Evolutionary conservation across 2,329 filamentous ascomycete genomes (phyloP), one percentile per base, ranked within the genome.

Genomic region (Sporothrix phasma): DNA sequence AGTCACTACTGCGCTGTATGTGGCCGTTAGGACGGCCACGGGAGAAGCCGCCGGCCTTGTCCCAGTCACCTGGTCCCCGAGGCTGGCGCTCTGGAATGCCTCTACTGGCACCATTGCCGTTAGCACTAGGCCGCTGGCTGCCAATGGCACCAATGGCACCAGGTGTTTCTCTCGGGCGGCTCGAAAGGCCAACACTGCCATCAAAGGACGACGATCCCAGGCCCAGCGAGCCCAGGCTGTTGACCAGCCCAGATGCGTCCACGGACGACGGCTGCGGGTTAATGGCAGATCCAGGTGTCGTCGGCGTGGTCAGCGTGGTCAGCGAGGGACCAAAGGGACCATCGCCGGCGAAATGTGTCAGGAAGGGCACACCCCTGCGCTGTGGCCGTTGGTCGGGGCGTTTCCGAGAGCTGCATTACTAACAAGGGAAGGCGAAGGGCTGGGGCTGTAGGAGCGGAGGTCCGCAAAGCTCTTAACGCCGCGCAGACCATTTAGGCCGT

Each of bases 401-500:
- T 67, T 64, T 71, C 80, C 80, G 59, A 90, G 78, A 66, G 82
- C 65, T 15, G 59, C 61, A 29, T 77, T 75, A 61, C 69, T 68
- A 37, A 67, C 65, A 19, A 90, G 91, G 13, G 94, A 96, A 7
- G 88, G 88, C 3, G 90, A 93, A 5, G 94, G 93, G 70, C 93
- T 97, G 11, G 93, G 93, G 17, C 92, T 97, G 77, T 95, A 96
- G 1, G 92, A 96, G 68, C 93, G 89, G 68, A 99, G 79, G 73
- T 99, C 94, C 41, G 93, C 94, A 74, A 97, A 97, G 60, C 93
- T 97, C 80, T 97, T 97, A 67, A 93, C 94, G 31, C 90, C 90
- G 49, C 94, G 88, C 41, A 99, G 84, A 71, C 93, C 93, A 73
- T 90, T 88, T 56, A 89, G 84, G 37, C 87, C 86, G 31, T 78